Evolutionary conservation across 2,329 filamentous ascomycete species (phyloP).

Genomic region (Verticillium nubilum): DNA sequence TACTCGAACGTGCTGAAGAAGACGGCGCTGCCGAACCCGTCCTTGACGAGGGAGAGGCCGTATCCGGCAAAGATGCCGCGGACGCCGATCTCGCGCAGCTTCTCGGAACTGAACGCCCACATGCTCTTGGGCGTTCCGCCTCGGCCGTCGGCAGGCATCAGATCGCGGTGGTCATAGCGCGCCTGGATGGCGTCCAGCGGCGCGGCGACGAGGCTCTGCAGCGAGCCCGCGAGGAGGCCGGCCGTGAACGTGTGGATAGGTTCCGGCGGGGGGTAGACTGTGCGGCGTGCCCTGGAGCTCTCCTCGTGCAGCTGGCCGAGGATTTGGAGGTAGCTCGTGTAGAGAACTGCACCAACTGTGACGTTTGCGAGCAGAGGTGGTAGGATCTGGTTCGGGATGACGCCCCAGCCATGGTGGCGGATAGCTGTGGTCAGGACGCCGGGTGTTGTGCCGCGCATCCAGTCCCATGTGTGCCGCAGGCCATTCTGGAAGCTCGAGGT

Average conservation of each 20-base stretch:
- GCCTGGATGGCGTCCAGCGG: slow-evolving; percentile 72
- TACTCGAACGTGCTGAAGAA: slow-evolving; percentile 76
- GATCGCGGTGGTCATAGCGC: slow-evolving; percentile 56
- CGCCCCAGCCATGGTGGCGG: slow-evolving; percentile 64
- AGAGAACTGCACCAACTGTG: slow-evolving; percentile 67
- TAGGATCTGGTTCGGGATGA: slow-evolving; percentile 71
- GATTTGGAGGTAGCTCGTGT: slow-evolving; percentile 69
- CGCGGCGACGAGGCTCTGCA: slow-evolving; percentile 68
- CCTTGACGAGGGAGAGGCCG: slow-evolving; percentile 63
- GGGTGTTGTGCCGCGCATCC: slow-evolving; percentile 60
- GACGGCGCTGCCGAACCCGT: slow-evolving; percentile 61
- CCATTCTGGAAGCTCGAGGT: slow-evolving; percentile 24
- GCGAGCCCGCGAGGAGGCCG: slow-evolving; percentile 60
- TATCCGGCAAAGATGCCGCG: slow-evolving; percentile 72
- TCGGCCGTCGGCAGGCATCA: slow-evolving; percentile 32
- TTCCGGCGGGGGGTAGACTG: slow-evolving; percentile 65
- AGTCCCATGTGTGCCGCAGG: slow-evolving; percentile 37
- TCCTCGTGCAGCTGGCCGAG: slow-evolving; percentile 62
- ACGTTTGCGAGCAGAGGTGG: slow-evolving; percentile 72
- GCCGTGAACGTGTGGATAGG: slow-evolving; percentile 61
- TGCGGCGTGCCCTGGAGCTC: slow-evolving; percentile 47
- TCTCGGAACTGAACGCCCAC: slow-evolving; percentile 64
- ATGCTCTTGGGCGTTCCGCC: slow-evolving; percentile 51
- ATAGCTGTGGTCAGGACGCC: slow-evolving; percentile 65
- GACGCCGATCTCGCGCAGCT: slow-evolving; percentile 63